Conservation (phyloP, 108 stramenopile genomes). For the Cyclotella atomus region DNA sequence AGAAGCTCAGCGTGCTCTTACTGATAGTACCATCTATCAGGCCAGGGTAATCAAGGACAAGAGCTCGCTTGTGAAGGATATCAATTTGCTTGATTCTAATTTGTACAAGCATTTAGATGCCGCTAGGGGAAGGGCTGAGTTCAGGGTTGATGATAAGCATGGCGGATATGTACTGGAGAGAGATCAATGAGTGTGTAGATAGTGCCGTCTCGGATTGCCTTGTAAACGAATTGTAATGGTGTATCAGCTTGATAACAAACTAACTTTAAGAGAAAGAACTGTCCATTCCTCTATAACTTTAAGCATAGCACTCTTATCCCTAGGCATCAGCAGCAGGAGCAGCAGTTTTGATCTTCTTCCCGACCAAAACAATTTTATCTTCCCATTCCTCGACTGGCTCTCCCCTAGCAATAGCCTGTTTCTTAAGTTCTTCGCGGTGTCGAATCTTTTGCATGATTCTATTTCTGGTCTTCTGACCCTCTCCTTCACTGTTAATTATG, state of each 20-base stretch:
- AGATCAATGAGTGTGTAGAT: conserved; percentile 21
- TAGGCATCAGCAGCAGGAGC: too few relatives aligned
- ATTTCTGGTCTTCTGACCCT: conserved; percentile 33
- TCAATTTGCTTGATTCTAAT: conserved; percentile 46
- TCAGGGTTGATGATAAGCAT: conserved; percentile 42
- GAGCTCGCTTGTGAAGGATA: conserved; percentile 34
- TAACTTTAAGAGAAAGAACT: too few relatives aligned
- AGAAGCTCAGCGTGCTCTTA: conserved; percentile 26
- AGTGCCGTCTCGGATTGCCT: too few relatives aligned
- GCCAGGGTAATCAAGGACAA: conserved; percentile 50
- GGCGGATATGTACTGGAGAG: conserved; percentile 52
- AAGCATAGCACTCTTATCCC: too few relatives aligned
- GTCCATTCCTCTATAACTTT: too few relatives aligned
- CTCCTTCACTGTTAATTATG: conserved; percentile 23
- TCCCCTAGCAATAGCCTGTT: conserved; percentile 36
- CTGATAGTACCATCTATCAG: conserved; percentile 39
- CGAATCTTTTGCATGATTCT: conserved; percentile 40
- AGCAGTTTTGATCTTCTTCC: conserved; percentile 32
- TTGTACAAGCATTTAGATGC: conserved; percentile 42
- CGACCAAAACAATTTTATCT: conserved; percentile 35
- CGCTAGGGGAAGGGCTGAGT: conserved; percentile 47
- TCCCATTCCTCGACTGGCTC: conserved; percentile 41
- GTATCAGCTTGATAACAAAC: background rate
- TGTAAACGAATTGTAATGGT: too few relatives aligned
- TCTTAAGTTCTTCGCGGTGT: conserved; percentile 34